Percentiles rank a stretch among this genome's conserved stretches.
Conservation (phyloP, 2,329 filamentous ascomycete species). For the Periconia sp. region DNA sequence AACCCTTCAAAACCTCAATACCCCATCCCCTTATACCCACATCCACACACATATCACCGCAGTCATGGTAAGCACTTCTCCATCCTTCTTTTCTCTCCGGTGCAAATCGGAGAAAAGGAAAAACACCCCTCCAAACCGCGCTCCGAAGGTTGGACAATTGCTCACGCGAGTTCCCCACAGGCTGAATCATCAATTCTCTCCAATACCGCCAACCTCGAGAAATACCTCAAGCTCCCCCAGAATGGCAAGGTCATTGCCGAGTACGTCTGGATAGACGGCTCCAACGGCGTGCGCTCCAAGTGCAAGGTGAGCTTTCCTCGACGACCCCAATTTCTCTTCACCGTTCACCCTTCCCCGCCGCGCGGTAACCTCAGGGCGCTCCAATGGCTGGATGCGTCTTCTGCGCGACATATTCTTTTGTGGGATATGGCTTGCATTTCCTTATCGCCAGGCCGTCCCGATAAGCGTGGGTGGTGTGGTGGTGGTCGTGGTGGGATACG, state of each 20-base stretch:
- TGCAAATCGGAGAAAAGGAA: too few relatives aligned
- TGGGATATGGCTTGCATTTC: slow-evolving; percentile 13
- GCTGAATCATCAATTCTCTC: slow-evolving; percentile 47
- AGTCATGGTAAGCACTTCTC: slow-evolving; percentile 33
- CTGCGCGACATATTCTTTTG: slow-evolving; percentile 4
- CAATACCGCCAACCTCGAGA: slow-evolving; percentile 65
- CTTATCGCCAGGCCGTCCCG: slow-evolving; percentile 36
- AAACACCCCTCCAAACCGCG: too few relatives aligned
- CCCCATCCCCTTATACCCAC: too few relatives aligned
- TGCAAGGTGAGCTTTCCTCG: slow-evolving; percentile 71
- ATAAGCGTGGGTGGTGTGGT: slow-evolving; percentile 20
- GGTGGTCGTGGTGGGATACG: neutral
- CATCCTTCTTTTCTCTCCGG: neutral
- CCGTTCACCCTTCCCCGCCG: neutral
- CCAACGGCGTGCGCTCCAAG: slow-evolving; percentile 86
- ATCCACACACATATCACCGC: slow-evolving; percentile 16
- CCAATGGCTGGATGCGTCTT: slow-evolving; percentile 13
- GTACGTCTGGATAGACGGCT: slow-evolving; percentile 93
- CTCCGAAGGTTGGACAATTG: neutral
- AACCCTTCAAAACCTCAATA: too few relatives aligned
- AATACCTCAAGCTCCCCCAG: slow-evolving; percentile 90
- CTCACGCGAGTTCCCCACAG: slow-evolving; percentile 24
- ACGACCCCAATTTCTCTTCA: neutral
- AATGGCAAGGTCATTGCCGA: slow-evolving; percentile 87
- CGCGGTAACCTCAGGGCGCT: slow-evolving; percentile 12